phyloP scores from a whole-genome alignment of 768 basidiomycete species.

The Lentinula lateritia region DNA sequence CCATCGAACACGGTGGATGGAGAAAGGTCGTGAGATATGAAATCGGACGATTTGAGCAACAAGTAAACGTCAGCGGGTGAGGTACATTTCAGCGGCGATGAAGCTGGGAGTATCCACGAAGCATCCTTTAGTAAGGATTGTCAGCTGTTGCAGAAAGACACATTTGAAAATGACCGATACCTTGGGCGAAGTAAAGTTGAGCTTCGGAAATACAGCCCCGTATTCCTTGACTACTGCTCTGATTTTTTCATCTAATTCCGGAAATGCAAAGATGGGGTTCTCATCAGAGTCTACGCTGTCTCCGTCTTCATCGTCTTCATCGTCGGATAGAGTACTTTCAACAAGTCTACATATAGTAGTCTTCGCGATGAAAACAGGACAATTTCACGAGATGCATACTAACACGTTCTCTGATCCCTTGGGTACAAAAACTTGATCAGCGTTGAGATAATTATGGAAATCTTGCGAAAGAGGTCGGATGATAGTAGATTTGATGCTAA shows the following conservation, averaged over 20 bases:
- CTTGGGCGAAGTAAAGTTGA: constrained; percentile 94
- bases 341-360: constrained; percentile 32
- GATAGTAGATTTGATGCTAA: constrained; percentile 69
- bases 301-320: constrained; percentile 36
- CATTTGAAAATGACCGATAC: constrained; percentile 27
- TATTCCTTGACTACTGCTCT: constrained; percentile 59
- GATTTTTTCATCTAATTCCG: constrained; percentile 74
- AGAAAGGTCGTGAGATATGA: constrained; percentile 74
- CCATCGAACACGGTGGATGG: constrained; percentile 60
- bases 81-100: constrained; percentile 81
- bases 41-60: constrained; percentile 89
- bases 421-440: constrained; percentile 83
- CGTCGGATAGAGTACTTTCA: constrained; percentile 56
- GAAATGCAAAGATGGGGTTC: constrained; percentile 57
- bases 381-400: background rate
- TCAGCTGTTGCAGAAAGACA: background rate
- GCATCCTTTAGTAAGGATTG: constrained; percentile 62
- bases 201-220: constrained; percentile 88
- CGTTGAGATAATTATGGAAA: constrained; percentile 69
- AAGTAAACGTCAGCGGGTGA: constrained; percentile 88
- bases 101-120: constrained; percentile 82
- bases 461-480: constrained; percentile 60
- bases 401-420: constrained; percentile 76
- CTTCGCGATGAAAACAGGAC: constrained; percentile 5
- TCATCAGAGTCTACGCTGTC: constrained; percentile 31